phyloP scores from a whole-genome alignment of 352 stramenopile species.

The Pythium utonaiense region DNA sequence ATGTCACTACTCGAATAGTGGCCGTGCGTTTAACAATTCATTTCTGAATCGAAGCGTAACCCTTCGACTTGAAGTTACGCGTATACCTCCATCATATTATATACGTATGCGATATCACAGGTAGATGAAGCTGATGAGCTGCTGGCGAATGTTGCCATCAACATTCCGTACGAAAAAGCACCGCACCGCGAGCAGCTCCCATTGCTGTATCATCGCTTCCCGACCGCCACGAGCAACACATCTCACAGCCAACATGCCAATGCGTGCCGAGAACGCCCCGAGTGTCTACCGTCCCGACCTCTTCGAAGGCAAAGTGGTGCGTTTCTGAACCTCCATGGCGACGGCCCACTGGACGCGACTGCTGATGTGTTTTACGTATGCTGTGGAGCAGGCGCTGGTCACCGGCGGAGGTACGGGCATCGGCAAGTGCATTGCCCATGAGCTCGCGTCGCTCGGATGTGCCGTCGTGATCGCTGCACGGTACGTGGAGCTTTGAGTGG shows the following conservation, averaged over 20 bases:
- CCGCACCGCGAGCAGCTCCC: not conserved
- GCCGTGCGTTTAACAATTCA: constrained; percentile 15
- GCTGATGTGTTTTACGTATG: not conserved
- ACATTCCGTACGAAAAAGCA: constrained; percentile 7
- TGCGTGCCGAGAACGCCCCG: constrained; percentile 45
- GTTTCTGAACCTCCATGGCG: constrained; percentile 7
- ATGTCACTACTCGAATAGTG: constrained; percentile 11
- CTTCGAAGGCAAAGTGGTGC: constrained; percentile 77
- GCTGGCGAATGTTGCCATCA: constrained; percentile 22
- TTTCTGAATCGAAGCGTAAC: constrained; percentile 22
- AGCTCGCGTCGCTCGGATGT: constrained; percentile 72
- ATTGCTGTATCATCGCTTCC: not conserved
- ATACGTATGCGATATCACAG: not conserved
- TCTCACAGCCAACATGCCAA: constrained; percentile 32
- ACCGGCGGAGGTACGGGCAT: constrained; percentile 87
- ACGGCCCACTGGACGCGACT: not conserved
- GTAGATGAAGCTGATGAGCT: constrained; percentile 4
- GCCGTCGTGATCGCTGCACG: constrained; percentile 79
- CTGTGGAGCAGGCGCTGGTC: constrained; percentile 60
- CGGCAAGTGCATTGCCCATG: constrained; percentile 75
- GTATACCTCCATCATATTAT: constrained; percentile 6
- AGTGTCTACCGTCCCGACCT: constrained; percentile 64
- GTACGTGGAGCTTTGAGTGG: constrained; percentile 20
- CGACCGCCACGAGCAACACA: not conserved
- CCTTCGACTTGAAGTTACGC: constrained; percentile 24